Evolutionary conservation across 441 rosid species (phyloP), one percentile per base, ranked within the genome.

Genomic region (Erodium moschatum): DNA sequence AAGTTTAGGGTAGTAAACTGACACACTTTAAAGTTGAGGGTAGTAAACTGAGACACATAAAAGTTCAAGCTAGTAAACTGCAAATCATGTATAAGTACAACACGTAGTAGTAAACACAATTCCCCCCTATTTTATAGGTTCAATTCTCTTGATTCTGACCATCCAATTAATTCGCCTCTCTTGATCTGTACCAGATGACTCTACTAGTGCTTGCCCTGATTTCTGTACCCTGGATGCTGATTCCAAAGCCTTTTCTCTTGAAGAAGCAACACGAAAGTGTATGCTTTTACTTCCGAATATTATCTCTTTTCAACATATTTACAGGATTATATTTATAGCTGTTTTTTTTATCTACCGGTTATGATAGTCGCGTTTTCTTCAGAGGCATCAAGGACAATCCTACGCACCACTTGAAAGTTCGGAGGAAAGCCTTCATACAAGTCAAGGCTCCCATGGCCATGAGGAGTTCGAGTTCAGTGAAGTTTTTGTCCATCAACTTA

Each of bases 171-270:
- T 20, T 20, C n/a, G 29, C 31, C 29, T 60, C 12, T 58, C 12
- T 60, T 60, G 29, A 60, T 60, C 31, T 60, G 64, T 72, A 52
- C 62, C 90, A 94, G 99, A 82, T 83, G 46, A 83, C 85, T 65
- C 82, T 91, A 65, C 83, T 94, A 56, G 77, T 85, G 56, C 80
- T 89, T 69, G 91, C 97, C 69, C 78, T 90, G 69, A 56, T 89
- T 78, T 96, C 99, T 19, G 95, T 92, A 68, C 99, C 99, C 29
- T 95, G 98, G 98, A 95, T 95, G 99, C 91, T 95, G 67, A 83
- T 95, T 81, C 98, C 99, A 35, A 95, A 95, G 80, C 98, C 99
- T 64, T 89, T 90, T 74, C 86, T 94, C 71, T 84, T 92, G 79
- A 95, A 86, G 82, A 95, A 83, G 79, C 91, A 80, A 16, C 87